These are phyloP conservation scores for Pestalotiopsis sp. DNA, from an alignment of 2,329 filamentous ascomycete genomes.

Conservation along the genomic window DNA sequence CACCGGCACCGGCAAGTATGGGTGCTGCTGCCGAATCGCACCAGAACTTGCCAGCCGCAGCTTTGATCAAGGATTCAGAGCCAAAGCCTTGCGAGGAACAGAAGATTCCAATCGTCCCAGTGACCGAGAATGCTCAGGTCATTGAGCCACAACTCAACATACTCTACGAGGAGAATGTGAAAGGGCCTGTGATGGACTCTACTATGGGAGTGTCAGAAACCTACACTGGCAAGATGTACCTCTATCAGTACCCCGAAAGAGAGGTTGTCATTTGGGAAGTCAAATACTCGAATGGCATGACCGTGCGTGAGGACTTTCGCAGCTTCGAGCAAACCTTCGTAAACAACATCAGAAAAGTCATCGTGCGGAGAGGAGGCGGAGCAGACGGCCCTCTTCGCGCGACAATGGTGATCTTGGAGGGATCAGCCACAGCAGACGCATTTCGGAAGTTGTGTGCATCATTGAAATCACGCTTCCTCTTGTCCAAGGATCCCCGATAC, in stretches of 20 bases:
- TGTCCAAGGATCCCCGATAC: neutral
- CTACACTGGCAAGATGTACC: neutral
- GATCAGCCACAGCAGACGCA: neutral
- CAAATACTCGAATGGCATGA: neutral
- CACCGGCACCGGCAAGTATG: too few relatives aligned
- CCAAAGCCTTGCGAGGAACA: too few relatives aligned
- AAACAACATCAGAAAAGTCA: neutral
- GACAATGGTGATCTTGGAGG: neutral
- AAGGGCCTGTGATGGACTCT: neutral
- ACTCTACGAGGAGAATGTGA: neutral
- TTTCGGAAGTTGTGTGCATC: neutral
- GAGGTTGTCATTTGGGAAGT: constrained; percentile 4
- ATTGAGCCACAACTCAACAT: neutral
- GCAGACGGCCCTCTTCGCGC: neutral
- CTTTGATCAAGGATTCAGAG: too few relatives aligned
- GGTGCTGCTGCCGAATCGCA: too few relatives aligned
- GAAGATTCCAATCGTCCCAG: neutral
- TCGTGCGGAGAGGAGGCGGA: neutral
- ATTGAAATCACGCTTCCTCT: neutral
- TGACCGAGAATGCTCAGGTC: neutral
- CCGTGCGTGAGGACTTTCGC: constrained; percentile 4
- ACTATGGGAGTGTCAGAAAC: neutral
- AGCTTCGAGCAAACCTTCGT: neutral
- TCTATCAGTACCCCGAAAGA: constrained; percentile 3
- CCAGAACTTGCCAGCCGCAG: too few relatives aligned